These are phyloP conservation scores for Tricholoma furcatifolium DNA, from an alignment of 768 basidiomycete species.

Conservation along the genomic window DNA sequence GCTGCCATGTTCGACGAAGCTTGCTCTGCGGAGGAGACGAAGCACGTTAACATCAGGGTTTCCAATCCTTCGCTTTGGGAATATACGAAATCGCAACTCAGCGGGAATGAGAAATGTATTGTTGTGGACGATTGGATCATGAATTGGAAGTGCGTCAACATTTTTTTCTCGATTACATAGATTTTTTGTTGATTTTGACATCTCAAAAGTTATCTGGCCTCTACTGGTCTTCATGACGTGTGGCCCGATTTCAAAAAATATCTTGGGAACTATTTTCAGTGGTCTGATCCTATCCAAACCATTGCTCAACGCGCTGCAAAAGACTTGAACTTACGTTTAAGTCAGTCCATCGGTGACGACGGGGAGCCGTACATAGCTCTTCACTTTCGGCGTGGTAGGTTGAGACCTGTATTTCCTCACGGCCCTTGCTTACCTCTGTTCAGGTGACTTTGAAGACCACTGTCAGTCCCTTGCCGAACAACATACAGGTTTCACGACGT, in stretches of 20 bases:
- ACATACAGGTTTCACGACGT: conserved; percentile 42
- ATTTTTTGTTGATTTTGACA: not conserved
- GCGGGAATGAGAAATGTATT: conserved; percentile 36
- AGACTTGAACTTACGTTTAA: conserved; percentile 29
- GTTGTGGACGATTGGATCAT: conserved; percentile 44
- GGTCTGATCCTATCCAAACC: conserved; percentile 33
- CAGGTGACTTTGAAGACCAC: conserved; percentile 44
- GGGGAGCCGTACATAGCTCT: conserved; percentile 43
- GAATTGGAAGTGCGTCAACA: conserved; percentile 37
- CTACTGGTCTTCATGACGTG: conserved; percentile 33
- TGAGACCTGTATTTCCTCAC: not conserved
- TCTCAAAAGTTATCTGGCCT: conserved; percentile 36
- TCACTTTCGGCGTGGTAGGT: conserved; percentile 44
- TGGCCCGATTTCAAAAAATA: conserved; percentile 42
- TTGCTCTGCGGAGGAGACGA: conserved; percentile 37
- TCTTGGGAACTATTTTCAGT: conserved; percentile 38
- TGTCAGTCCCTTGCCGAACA: conserved; percentile 34
- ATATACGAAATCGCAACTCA: conserved; percentile 31
- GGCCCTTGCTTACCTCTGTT: not conserved
- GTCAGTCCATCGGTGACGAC: conserved; percentile 19
- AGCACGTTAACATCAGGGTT: conserved; percentile 29
- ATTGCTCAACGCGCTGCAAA: conserved; percentile 35
- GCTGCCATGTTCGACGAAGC: conserved; percentile 35
- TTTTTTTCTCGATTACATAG: not conserved
- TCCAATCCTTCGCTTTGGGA: conserved; percentile 34